Evolutionary conservation across 179 eudicot genomes (phyloP).

Genomic region (Drosera spatulata): DNA sequence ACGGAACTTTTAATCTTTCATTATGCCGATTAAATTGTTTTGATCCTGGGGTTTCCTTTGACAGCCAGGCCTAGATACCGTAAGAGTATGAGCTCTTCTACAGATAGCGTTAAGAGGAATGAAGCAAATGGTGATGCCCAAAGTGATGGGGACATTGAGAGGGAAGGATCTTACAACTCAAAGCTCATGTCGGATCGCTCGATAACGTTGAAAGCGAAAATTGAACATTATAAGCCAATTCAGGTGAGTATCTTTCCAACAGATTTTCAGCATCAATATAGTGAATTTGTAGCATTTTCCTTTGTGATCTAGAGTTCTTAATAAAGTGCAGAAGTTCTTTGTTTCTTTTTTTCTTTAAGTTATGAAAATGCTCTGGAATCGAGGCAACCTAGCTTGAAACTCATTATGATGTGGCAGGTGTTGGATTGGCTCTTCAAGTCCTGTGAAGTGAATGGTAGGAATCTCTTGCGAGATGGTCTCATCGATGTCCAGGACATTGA

Average conservation of each 20-base stretch:
- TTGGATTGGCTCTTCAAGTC: slow-evolving; percentile 92
- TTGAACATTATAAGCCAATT: slow-evolving; percentile 67
- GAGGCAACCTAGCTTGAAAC: no score
- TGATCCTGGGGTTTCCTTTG: slow-evolving; percentile 20
- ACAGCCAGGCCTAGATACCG: slow-evolving; percentile 91
- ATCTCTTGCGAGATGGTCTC: slow-evolving; percentile 55
- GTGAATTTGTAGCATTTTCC: no score
- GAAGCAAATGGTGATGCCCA: slow-evolving; percentile 17
- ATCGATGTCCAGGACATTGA: slow-evolving; percentile 63
- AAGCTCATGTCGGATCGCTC: slow-evolving; percentile 59
- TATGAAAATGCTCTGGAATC: no score
- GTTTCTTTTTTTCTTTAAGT: no score
- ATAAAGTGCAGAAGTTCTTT: no score
- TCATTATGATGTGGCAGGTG: slow-evolving; percentile 22
- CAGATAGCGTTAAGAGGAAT: slow-evolving; percentile 14
- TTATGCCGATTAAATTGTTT: neutral
- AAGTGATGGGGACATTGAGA: slow-evolving; percentile 23
- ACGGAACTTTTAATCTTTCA: no score
- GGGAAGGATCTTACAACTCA: slow-evolving; percentile 32
- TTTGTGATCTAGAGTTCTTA: no score
- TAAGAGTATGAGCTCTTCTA: slow-evolving; percentile 15
- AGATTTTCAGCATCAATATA: no score
- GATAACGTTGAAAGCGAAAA: slow-evolving; percentile 48
- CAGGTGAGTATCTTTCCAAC: slow-evolving; percentile 26
- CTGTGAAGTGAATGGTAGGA: slow-evolving; percentile 67